Evolutionary conservation across 306 rosid genomes (phyloP), one percentile per base, ranked within the genome.

Genomic region (Cucumis hystrix): DNA sequence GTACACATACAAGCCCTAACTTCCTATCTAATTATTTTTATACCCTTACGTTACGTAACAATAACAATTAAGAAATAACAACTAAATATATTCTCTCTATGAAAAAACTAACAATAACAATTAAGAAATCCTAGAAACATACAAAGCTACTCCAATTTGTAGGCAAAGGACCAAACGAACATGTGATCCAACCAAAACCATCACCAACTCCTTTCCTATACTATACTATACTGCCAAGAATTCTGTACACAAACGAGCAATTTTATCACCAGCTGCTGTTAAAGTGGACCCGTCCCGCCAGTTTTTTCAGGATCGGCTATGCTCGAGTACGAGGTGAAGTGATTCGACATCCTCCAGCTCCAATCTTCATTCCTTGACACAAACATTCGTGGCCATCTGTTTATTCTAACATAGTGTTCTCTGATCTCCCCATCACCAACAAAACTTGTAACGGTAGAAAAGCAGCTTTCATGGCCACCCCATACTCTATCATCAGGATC

Each of bases 361-460:
- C 90, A 85, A 33, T 87, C 88, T 30, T 58, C 77, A 16, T 79
- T 85, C 75, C 88, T 66, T 4, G 76, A 79, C 30, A 87, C 90
- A 0, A 55, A 72, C 87, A 87, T 74, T 56, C 64, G 18, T 0
- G 88, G 87, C 90, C 88, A 81, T 79, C 84, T 76, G 82, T 87
- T 87, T 79, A 87, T 87, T 77, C 90, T 79, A 14, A 87, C 90
- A 30, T 87, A 87, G 78, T 87, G 90, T 52, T 85, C 83, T 78
- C 90, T 85, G 55, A 85, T 85, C 37, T 39, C 63, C 20, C 66
- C 84, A 15, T 83, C 86, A 8, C 79, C 84, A 10, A 79, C 39
- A 28, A 59, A 16, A 56, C 52, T 81, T 23, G 90, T 85, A 6
- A 87, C 84, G 5, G 72, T 69, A 39, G 73, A 85, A 59, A 79